Evolutionary conservation across 352 stramenopile genomes (phyloP), one percentile per base, ranked within the genome.

Genomic region (Pythium volutum): DNA sequence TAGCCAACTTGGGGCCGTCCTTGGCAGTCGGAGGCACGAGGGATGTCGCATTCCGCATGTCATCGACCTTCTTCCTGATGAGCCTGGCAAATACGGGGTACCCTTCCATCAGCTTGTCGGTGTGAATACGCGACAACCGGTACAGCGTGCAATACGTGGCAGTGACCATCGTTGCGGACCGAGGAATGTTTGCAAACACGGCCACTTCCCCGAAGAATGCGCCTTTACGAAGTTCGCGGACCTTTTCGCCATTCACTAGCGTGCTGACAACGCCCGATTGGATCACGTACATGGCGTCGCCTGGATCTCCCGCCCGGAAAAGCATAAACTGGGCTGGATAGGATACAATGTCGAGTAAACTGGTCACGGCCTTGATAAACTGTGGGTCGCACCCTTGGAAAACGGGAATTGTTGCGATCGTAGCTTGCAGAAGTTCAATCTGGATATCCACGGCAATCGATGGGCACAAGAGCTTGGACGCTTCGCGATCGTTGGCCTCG

Each of bases 371-470:
- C 18, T 81, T 57, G 4, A 88, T 66, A 43, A 93, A 93, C 15
- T 67, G 62, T 4, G 83, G 73, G 2, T 49, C 74, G 55, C 83
- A 92, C 0, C 69, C 77, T 9, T 71, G 66, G 33, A 92, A 89
- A 10, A 92, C 55, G 6, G 83, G 73, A 11, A 92, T 81, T 39
- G 61, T 55, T 1, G 71, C 58, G 12, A 92, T 73, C 0, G 69
- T 87, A 4, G 63, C 59, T 33, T 80, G 77, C 27, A 92, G 47
- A 2, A 92, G 62, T 41, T 88, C 79, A 14, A 90, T 79, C 55
- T 90, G 82, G 41, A 89, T 87, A 42, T 93, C 81, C 11, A 80
- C 89, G 4, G 76, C 73, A n/a, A 91, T 83, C 0, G 84, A 93
- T 4, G 76, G 72, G 53, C 84, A 93, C 8, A 93, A 41, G 2